Base-by-base conservation (phyloP, 2,329 filamentous ascomycete genomes). In the Trichophyton verrucosum region DNA sequence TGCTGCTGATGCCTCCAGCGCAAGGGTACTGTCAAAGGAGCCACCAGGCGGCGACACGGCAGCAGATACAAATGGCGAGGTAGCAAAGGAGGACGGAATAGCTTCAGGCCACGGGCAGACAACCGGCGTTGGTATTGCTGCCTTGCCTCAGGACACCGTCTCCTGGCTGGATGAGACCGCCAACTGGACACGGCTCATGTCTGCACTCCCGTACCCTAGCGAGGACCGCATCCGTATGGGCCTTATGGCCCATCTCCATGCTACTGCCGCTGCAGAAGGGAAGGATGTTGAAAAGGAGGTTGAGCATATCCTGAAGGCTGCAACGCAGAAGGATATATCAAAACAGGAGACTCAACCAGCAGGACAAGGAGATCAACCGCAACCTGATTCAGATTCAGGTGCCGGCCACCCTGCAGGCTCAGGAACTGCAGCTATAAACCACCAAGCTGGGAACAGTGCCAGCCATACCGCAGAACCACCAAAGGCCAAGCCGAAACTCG, bases 221-320 rank as follows among this genome's bases (percentile, higher is more conserved):
- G 75, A 76, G 33, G 74, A 76, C 24, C 70, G 72, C 36, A 76
- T 78, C 57, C 73, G 76, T 13, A 68, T 75, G 67, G 76, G 76
- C 1, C 62, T 76, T n/a, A 75, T 78, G 72, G 76, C 74, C 0
- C 75, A 76, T 61, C 67, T 78, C 46, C 75, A 77, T 61, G 66
- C 75, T 6, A 68, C 72, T 3, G 70, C 70, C 20, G 66, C 80
- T 59, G 70, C 83, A 76, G 67, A 94, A 77, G 68, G 88, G 69
- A 61, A 78, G 74, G 68, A 89, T 76, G 61, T 85, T 75, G 71
- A 84, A 66, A 69, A 67, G 55, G 75, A 77, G 63, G 72, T 77
- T 11, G 74, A 76, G 46, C 69, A 72, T 49, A 59, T 77, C 63
- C 70, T 78, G 13, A 11, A 86, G 79, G 30, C 86, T 72, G 53